Base-by-base conservation (phyloP, 371 early-diverging fungal species). In the Apophysomyces elegans region DNA sequence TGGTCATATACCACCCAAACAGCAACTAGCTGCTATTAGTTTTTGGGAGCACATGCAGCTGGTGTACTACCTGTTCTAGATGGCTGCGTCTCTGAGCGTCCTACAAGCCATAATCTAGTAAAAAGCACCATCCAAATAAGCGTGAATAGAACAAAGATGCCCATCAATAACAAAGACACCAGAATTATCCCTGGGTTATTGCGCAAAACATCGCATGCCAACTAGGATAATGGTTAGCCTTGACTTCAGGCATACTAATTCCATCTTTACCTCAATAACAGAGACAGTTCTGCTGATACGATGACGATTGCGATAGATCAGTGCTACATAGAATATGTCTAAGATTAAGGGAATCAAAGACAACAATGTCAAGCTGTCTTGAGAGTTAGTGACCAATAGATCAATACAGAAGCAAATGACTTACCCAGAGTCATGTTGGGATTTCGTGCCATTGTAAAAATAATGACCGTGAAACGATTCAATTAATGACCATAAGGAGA, bases 151-250 rank as follows among this genome's bases (percentile, higher is more conserved):
- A 88, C 72, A 67, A 90, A 89, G 5, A 71, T 72, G 14, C 67
- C 64, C 73, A 90, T 76, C 45, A 92, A 59, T 9, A 72, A 65
- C 13, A 89, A 62, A 0, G 90, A 89, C 8, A 90, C 80, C 21
- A 84, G 67, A 56, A 92, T 76, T 65, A 91, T 82, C 45, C 84
- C 82, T 2, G 92, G 91, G 70, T 92, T 93, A 61, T 78, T 85
- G 70, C 85, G 79, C 26, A 93, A 66, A 13, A 92, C 86, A 63
- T 90, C 91, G 68, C 88, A 90, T 32, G 93, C 88, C 47, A 93
- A 79, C 89, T 91, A 74, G 7, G 46, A 21, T 16, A 6, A n/a
- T 9, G 5, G 6, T 50, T 26, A 50, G 46, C 21, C 21, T 50
- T 13, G 13, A 16, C 38, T 39, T 56, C 14, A 14, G 37, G 9